Percentiles rank a stretch among this genome's conserved stretches.
These are phyloP conservation scores for Leishmania guyanensis DNA, from an alignment of 208 protist genomes.

Conservation along the genomic window DNA sequence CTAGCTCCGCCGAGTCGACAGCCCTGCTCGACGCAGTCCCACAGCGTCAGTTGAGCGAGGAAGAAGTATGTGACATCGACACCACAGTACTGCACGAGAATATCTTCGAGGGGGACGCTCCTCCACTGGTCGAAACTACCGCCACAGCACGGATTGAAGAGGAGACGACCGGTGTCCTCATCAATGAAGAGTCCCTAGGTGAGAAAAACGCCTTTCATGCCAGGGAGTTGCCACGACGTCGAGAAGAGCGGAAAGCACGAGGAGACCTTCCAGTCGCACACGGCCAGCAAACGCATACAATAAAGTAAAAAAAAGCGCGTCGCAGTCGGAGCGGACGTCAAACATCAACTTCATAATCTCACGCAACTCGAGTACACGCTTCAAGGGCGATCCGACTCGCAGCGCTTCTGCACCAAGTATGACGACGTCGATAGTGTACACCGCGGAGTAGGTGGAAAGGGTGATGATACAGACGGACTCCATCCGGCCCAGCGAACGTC, in stretches of 20 bases:
- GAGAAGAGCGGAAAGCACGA: conserved; percentile 40
- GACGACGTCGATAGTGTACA: conserved; percentile 68
- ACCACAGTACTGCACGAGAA: conserved; percentile 64
- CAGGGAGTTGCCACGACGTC: conserved; percentile 32
- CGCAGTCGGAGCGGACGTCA: conserved; percentile 66
- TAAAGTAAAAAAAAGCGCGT: conserved; percentile 60
- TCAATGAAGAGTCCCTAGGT: conserved; percentile 40
- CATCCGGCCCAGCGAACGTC: conserved; percentile 41
- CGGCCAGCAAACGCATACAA: conserved; percentile 40
- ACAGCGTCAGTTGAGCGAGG: conserved; percentile 35
- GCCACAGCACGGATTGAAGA: conserved; percentile 50
- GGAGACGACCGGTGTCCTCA: conserved; percentile 37
- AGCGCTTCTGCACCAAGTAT: conserved; percentile 41
- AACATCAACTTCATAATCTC: conserved; percentile 67
- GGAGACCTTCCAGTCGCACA: conserved; percentile 60
- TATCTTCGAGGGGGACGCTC: conserved; percentile 40
- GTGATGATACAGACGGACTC: conserved; percentile 68
- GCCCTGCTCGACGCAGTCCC: conserved; percentile 28
- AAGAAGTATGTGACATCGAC: conserved; percentile 76
- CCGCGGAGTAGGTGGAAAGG: conserved; percentile 46
- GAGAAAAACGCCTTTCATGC: conserved; percentile 56
- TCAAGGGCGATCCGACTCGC: conserved; percentile 15
- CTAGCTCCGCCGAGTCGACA: conserved; percentile 30
- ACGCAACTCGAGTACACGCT: conserved; percentile 38
- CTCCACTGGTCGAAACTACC: conserved; percentile 56